Evolutionary conservation across 2,329 filamentous ascomycete genomes (phyloP).

Genomic region (Neonectria coccinea): DNA sequence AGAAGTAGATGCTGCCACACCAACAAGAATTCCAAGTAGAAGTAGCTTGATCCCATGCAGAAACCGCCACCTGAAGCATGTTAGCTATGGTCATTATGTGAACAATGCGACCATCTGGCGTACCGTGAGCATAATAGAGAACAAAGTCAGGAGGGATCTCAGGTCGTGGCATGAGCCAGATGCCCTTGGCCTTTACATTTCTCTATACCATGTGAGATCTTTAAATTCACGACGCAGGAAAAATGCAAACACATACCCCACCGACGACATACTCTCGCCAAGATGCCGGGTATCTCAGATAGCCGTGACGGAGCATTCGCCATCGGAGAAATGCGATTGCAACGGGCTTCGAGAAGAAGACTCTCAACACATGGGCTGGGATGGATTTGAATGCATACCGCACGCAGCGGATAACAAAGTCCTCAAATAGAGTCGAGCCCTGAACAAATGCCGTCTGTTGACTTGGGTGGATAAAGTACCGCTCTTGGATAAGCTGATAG

Average conservation of each 20-base stretch:
- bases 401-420: conserved; percentile 81
- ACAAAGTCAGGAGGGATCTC: conserved; percentile 76
- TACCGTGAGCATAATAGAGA: conserved; percentile 85
- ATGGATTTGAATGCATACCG: conserved; percentile 81
- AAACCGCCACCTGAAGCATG: conserved; percentile 76
- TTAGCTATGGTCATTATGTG: conserved; percentile 14
- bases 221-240: not conserved
- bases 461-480: conserved; percentile 45
- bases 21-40: conserved; percentile 87
- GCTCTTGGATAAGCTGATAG: conserved; percentile 48
- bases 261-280: conserved; percentile 66
- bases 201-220: conserved; percentile 24
- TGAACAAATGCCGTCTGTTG: conserved; percentile 71
- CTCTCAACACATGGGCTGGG: conserved; percentile 74
- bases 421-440: conserved; percentile 78
- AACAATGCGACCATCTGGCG: conserved; percentile 5
- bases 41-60: conserved; percentile 83
- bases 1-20: conserved; percentile 76
- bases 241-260: conserved; percentile 41
- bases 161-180: conserved; percentile 76
- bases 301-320: conserved; percentile 79
- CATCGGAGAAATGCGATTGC: conserved; percentile 80
- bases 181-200: conserved; percentile 65
- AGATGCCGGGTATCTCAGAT: conserved; percentile 69
- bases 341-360: conserved; percentile 83